These are phyloP conservation scores for Inonotus obliquus DNA, from an alignment of 1,284 basidiomycete genomes.

Conservation along the genomic window DNA sequence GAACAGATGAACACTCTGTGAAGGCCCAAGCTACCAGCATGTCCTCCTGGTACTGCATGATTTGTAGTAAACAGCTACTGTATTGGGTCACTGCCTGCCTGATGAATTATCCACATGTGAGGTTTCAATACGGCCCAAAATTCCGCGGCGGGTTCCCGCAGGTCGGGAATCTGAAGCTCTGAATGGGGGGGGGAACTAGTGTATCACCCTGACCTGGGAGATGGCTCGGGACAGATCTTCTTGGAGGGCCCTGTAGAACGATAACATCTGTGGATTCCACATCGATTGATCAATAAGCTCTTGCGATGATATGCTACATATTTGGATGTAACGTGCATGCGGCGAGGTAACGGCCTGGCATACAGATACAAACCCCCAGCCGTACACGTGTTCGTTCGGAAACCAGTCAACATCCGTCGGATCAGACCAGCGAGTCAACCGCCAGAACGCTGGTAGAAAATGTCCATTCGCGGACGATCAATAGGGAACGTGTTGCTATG, in stretches of 20 bases:
- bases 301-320: conserved; percentile 7
- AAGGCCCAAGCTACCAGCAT: conserved; percentile 11
- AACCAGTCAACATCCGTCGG: not conserved
- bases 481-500: not conserved
- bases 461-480: not conserved
- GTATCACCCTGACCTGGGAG: conserved; percentile 1
- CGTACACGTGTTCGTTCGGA: conserved; percentile 16
- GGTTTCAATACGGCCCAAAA: not conserved
- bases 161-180: conserved; percentile 5
- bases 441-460: not conserved
- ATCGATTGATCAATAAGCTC: conserved; percentile 18
- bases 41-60: conserved; percentile 4
- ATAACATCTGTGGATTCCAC: conserved; percentile 15
- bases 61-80: not conserved
- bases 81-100: not conserved
- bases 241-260: not conserved
- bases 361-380: conserved; percentile 3
- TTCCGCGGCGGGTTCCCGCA: not conserved
- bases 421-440: conserved; percentile 1
- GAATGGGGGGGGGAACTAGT: not conserved
- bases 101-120: conserved; percentile 11
- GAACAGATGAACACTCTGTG: not conserved
- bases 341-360: conserved; percentile 12
- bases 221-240: conserved; percentile 11
- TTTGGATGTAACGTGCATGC: conserved; percentile 18